These are phyloP conservation scores for Saprolegnia diclina DNA, from an alignment of 352 stramenopile genomes.

Conservation along the genomic window DNA sequence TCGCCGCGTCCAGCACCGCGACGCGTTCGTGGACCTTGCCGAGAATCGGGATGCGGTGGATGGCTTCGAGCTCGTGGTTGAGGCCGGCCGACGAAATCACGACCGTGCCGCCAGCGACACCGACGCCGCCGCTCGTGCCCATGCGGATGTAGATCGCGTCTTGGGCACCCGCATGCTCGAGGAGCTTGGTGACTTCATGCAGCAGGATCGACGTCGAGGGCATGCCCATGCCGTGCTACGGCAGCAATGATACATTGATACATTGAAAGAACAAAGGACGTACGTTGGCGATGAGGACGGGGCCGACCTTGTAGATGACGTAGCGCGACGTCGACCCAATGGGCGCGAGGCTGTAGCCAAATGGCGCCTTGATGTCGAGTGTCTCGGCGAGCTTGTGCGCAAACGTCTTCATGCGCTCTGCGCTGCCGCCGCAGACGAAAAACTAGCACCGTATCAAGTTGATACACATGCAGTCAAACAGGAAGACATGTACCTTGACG, in stretches of 20 bases:
- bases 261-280: constrained; percentile 5
- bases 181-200: constrained; percentile 79
- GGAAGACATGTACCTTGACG: background rate
- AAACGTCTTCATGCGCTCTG: constrained; percentile 71
- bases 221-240: constrained; percentile 63
- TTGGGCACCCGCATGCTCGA: constrained; percentile 59
- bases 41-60: constrained; percentile 59
- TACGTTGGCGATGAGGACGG: constrained; percentile 62
- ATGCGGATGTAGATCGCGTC: constrained; percentile 68
- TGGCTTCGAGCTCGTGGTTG: constrained; percentile 68
- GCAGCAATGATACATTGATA: background rate
- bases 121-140: constrained; percentile 71
- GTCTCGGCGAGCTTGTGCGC: constrained; percentile 45
- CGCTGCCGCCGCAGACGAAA: constrained; percentile 65
- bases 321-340: constrained; percentile 71
- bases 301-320: constrained; percentile 73
- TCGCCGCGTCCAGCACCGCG: constrained; percentile 46
- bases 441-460: constrained; percentile 44
- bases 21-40: constrained; percentile 46
- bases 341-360: constrained; percentile 51
- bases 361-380: constrained; percentile 51
- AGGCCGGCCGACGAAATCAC: constrained; percentile 73
- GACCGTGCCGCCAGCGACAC: constrained; percentile 65
- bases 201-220: constrained; percentile 72
- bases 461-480: background rate